Conservation (phyloP, 2,329 filamentous ascomycete species). For the Bisporella sp. region DNA sequence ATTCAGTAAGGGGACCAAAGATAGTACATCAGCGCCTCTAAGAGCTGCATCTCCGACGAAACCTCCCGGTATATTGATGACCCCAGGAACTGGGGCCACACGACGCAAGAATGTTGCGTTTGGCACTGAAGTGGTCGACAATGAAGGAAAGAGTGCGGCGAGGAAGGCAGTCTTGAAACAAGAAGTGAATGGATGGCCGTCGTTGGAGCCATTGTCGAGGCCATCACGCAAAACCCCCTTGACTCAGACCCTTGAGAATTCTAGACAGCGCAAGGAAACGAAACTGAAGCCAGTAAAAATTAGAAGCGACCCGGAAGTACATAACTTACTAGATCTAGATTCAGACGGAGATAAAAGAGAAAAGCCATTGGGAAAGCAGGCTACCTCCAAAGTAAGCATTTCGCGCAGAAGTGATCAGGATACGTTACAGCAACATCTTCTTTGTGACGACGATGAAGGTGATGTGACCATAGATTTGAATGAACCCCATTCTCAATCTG, state of each 20-base stretch:
- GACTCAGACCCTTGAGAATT: conserved; percentile 38
- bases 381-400: conserved; percentile 1
- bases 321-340: conserved; percentile 2
- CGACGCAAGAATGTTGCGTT: conserved; percentile 61
- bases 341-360: neutral
- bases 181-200: conserved; percentile 15
- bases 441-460: conserved; percentile 37
- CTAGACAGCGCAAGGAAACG: conserved; percentile 9
- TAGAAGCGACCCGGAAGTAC: neutral
- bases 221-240: conserved; percentile 35
- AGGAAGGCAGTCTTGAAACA: conserved; percentile 1
- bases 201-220: conserved; percentile 10
- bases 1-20: conserved; percentile 13
- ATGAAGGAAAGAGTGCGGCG: conserved; percentile 14
- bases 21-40: conserved; percentile 18
- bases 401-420: conserved; percentile 10
- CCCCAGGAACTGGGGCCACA: conserved; percentile 53
- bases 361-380: neutral
- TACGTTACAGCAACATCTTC: conserved; percentile 7
- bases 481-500: conserved; percentile 67
- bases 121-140: conserved; percentile 43
- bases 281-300: neutral
- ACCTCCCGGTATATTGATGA: conserved; percentile 50
- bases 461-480: conserved; percentile 66
- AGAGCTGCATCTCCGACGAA: conserved; percentile 25